Evolutionary conservation across 2,329 filamentous ascomycete species (phyloP), one percentile per base, ranked within the genome.

Genomic region (Pestalotiopsis sp.): DNA sequence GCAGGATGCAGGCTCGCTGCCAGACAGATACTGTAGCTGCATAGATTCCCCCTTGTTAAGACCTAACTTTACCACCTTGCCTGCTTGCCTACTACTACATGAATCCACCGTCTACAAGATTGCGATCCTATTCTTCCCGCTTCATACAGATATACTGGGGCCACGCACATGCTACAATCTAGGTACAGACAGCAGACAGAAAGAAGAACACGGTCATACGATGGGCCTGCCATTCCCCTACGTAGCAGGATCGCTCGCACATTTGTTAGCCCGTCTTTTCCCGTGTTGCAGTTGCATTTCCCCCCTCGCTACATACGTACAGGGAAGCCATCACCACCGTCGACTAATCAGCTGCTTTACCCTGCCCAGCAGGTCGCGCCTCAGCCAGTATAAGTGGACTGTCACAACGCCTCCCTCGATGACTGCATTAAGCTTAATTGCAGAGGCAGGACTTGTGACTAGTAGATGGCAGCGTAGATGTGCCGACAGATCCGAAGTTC

Each of bases 351-450:
- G 44, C 26, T 58, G 56, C 22, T 26, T 58, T 58, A 58, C 56
- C 56, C 24, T 35, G 58, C 26, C 40, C 30, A 35, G 58, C 58
- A 61, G 58, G 58, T 61, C 58, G 58, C n/a, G 30, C 35, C 17
- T 58, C 56, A n/a, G 44, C 17, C 44, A 52, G 44, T 52, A n/a
- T 52, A 52, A 52, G 44, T 52, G 44, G 44, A 52, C 58, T 61
- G 26, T 20, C 58, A 61, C 24, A 35, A 61, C 58, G 30, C 58
- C 58, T 61, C 24, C 58, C 58, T 24, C 58, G 35, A 35, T 20
- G 35, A 26, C 58, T 39, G 30, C 58, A 39, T 61, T 61, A 39
- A 61, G 58, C 58, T 61, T 61, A 61, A 38, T 61, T 39, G 58
- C 44, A 58, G 24, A 58, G 56, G 24, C 56, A 58, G 11, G 22